These are phyloP conservation scores for Begonia fuchsioides DNA, from an alignment of 306 rosid species.

Conservation along the genomic window DNA sequence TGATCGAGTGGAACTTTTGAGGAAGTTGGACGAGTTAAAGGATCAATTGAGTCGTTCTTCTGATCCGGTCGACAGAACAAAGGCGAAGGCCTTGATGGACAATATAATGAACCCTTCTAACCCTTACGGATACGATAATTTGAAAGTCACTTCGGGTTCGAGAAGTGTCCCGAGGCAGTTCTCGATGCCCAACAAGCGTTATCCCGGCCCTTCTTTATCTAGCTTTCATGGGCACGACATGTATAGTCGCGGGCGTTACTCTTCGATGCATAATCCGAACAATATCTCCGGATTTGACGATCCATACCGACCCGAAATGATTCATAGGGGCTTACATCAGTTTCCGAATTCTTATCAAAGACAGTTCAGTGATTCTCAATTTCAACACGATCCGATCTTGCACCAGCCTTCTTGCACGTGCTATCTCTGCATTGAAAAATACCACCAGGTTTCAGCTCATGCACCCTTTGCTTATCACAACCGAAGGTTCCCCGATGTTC, in stretches of 20 bases:
- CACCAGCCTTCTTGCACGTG: slow-evolving; percentile 82
- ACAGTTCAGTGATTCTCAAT: slow-evolving; percentile 43
- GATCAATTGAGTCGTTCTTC: slow-evolving; percentile 68
- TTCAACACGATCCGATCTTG: slow-evolving; percentile 29
- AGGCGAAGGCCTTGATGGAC: slow-evolving; percentile 36
- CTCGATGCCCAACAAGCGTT: slow-evolving; percentile 35
- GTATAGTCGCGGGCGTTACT: slow-evolving; percentile 14
- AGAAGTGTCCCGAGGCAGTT: slow-evolving; percentile 35
- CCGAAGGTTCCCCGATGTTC: slow-evolving; percentile 44
- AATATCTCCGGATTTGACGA: slow-evolving; percentile 68
- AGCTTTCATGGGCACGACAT: too few species aligned
- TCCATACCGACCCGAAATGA: slow-evolving; percentile 41
- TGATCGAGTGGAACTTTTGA: slow-evolving; percentile 78
- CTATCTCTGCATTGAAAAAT: slow-evolving; percentile 50
- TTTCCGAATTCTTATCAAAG: slow-evolving; percentile 34
- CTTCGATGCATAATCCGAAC: slow-evolving; percentile 50
- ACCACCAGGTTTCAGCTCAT: slow-evolving; percentile 20
- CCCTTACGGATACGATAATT: slow-evolving; percentile 34
- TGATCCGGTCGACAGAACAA: slow-evolving; percentile 33
- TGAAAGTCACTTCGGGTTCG: slow-evolving; percentile 30
- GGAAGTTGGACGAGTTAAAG: slow-evolving; percentile 79
- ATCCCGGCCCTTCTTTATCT: slow-evolving; percentile 41
- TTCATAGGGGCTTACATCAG: slow-evolving; percentile 31
- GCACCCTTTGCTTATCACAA: slow-evolving; percentile 37
- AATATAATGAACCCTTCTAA: slow-evolving; percentile 13